Evolutionary conservation across 2,329 filamentous ascomycete species (phyloP), one percentile per base, ranked within the genome.

Genomic region (Helminthosporium solani): DNA sequence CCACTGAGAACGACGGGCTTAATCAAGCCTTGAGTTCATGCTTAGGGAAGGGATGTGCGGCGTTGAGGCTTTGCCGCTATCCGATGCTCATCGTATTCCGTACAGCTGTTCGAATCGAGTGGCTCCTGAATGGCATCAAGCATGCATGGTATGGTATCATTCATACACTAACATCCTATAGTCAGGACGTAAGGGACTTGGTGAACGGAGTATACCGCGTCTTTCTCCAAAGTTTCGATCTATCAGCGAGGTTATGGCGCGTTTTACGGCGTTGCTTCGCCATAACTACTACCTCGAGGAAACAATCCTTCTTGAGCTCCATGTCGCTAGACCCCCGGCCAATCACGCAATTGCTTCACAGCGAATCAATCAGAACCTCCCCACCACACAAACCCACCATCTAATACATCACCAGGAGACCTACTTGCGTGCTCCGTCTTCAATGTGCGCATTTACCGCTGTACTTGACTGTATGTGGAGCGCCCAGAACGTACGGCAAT

Each of bases 281-380:
- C 42, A 33, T 46, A 20, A 31, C 19, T 37, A 15, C 49, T 51
- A 46, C n/a, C 34, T 44, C 30, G 37, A 42, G 43, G 42, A 34
- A 30, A 37, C 44, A 39, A 40, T 43, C 40, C 36, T 23, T 39
- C 44, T 47, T 52, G 46, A 46, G 36, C 33, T 50, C 39, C 30
- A 63, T 66, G 63, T 66, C 56, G 64, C 57, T 50, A 60, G 42
- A 21, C 41, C 37, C 57, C 55, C 46, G 46, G 57, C 61, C 59
- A 63, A 67, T 68, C 57, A 66, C 65, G 65, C 64, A 60, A 68
- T 67, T 33, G 39, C 49, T 46, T 16, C 19, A 51, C 50, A 42
- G 45, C 63, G 53, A 63, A 64, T 61, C 56, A 64, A 19, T 50
- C 48, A 44, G 33, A 41, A 30, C 39, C 40, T 42, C 44, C 33